A percentile compares a stretch with the other conserved stretches of the same genome.
These are phyloP conservation scores for Termitomyces sp. DNA, from an alignment of 768 basidiomycete species.

Conservation along the genomic window DNA sequence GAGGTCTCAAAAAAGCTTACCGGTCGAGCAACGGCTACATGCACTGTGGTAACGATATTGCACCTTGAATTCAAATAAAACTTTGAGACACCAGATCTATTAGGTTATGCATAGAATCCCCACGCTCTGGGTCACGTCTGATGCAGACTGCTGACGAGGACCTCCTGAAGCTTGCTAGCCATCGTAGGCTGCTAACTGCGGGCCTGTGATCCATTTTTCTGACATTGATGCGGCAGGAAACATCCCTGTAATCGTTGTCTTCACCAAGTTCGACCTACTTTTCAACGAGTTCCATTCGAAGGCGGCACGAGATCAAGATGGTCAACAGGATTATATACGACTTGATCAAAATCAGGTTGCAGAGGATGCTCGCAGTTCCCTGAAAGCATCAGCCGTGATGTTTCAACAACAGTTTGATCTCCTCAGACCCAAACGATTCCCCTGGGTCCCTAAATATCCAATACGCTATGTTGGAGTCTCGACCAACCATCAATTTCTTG, in stretches of 20 bases:
- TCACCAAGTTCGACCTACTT: constrained; percentile 1
- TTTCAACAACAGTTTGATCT: not conserved
- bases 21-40: not conserved
- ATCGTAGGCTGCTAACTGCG: not conserved
- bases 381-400: not conserved
- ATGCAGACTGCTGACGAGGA: not conserved
- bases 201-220: not conserved
- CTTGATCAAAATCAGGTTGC: not conserved
- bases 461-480: not conserved
- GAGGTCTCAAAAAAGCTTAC: not conserved
- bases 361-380: not conserved
- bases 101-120: constrained; percentile 1
- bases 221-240: not conserved
- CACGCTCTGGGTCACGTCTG: not conserved
- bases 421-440: not conserved
- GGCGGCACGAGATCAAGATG: not conserved
- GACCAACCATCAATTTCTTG: not conserved
- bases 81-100: not conserved
- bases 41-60: not conserved
- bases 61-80: not conserved
- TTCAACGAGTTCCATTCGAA: not conserved
- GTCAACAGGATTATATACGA: not conserved
- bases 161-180: not conserved
- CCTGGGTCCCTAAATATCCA: not conserved
- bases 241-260: constrained; percentile 1